phyloP scores from a whole-genome alignment of 2,329 filamentous ascomycete genomes.

The Aschersonia sp. region DNA sequence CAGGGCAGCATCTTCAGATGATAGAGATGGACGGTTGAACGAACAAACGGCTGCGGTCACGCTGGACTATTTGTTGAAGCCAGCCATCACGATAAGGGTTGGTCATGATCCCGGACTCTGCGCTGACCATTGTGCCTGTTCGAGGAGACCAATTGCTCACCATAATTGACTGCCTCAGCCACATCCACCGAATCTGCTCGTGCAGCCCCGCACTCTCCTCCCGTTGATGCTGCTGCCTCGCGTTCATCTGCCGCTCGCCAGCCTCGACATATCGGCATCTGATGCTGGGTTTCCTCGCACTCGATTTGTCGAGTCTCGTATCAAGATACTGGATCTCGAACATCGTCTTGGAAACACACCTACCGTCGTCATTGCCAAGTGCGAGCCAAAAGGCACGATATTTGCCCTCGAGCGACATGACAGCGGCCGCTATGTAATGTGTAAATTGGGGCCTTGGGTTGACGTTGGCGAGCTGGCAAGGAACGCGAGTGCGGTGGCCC shows the following conservation, averaged over 20 bases:
- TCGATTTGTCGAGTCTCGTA: slow-evolving; percentile 44
- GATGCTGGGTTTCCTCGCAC: slow-evolving; percentile 34
- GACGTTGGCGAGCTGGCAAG: slow-evolving; percentile 37
- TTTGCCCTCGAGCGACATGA: slow-evolving; percentile 54
- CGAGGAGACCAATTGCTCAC: background rate
- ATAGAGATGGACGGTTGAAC: slow-evolving; percentile 14
- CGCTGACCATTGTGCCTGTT: background rate
- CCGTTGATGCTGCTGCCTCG: slow-evolving; percentile 49
- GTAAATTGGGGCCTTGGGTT: slow-evolving; percentile 53
- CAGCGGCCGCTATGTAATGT: slow-evolving; percentile 48
- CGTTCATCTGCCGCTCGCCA: slow-evolving; percentile 43
- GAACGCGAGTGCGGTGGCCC: slow-evolving; percentile 27
- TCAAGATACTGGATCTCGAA: slow-evolving; percentile 50
- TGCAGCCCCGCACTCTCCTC: slow-evolving; percentile 39
- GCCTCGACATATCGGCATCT: slow-evolving; percentile 39
- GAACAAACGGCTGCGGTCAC: slow-evolving; percentile 22
- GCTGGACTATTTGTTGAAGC: slow-evolving; percentile 36
- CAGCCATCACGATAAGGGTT: slow-evolving; percentile 38
- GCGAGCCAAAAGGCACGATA: slow-evolving; percentile 35
- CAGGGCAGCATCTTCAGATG: slow-evolving; percentile 11
- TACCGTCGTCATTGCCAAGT: slow-evolving; percentile 45
- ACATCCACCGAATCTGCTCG: slow-evolving; percentile 35
- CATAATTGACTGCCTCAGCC: slow-evolving; percentile 22
- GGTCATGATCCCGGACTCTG: slow-evolving; percentile 4
- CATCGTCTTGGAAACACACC: slow-evolving; percentile 38